These are phyloP conservation scores for Podospora tetraspora DNA, from an alignment of 495 filamentous ascomycete species.

Conservation along the genomic window DNA sequence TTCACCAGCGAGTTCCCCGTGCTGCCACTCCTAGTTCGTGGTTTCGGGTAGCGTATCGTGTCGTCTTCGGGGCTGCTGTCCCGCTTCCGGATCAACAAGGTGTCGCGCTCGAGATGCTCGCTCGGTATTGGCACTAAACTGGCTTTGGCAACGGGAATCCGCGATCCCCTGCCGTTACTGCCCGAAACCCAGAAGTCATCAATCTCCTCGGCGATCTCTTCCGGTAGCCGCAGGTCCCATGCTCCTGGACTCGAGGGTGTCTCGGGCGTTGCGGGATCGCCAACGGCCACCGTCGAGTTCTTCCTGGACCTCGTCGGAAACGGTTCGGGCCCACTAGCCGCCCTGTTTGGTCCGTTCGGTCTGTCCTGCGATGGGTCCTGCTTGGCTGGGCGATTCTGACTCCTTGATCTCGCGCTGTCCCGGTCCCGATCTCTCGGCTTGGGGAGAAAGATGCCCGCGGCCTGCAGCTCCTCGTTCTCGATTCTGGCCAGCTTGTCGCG, in stretches of 20 bases:
- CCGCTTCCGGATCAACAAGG: constrained; percentile 58
- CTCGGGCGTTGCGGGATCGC: constrained; percentile 31
- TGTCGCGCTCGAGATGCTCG: constrained; percentile 66
- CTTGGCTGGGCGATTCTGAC: constrained; percentile 50
- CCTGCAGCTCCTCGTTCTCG: constrained; percentile 86
- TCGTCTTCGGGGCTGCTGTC: constrained; percentile 56
- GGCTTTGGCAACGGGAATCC: constrained; percentile 75
- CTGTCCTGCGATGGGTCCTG: constrained; percentile 31
- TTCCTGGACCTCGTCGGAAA: constrained; percentile 39
- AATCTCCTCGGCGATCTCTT: constrained; percentile 70
- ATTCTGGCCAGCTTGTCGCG: constrained; percentile 91
- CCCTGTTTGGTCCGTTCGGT: constrained; percentile 23
- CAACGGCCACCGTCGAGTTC: constrained; percentile 36
- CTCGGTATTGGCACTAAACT: constrained; percentile 72
- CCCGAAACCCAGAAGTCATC: constrained; percentile 41
- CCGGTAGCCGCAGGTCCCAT: constrained; percentile 73
- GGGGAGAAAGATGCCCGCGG: constrained; percentile 70
- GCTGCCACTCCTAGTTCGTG: constrained; percentile 69
- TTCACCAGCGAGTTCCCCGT: constrained; percentile 55
- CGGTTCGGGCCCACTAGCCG: constrained; percentile 23
- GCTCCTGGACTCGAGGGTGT: constrained; percentile 20
- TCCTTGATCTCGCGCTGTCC: constrained; percentile 30
- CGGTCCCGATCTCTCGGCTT: constrained; percentile 46
- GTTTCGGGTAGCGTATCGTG: constrained; percentile 49
- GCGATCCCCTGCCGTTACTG: constrained; percentile 48